Evolutionary conservation across 2,329 filamentous ascomycete species (phyloP).

Genomic region (Aspergillus tanneri): DNA sequence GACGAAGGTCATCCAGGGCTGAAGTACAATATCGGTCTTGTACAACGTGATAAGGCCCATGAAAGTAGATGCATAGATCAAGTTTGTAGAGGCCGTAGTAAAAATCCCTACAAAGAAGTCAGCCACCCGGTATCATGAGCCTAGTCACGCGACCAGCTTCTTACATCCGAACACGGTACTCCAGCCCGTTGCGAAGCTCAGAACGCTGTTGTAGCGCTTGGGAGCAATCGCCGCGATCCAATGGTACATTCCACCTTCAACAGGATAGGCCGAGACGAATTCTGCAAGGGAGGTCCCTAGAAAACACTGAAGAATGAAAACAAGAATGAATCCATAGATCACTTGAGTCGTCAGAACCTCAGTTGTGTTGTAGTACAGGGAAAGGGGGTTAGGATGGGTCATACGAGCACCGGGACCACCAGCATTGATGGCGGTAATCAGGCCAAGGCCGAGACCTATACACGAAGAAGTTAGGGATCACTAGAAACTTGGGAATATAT

Average conservation of each 20-base stretch:
- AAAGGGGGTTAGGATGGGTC: not conserved
- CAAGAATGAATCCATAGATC: conserved; percentile 54
- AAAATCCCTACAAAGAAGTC: conserved; percentile 44
- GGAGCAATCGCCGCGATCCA: conserved; percentile 53
- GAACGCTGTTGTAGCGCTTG: conserved; percentile 36
- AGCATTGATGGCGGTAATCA: conserved; percentile 50
- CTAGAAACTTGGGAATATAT: not conserved
- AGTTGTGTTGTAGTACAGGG: not conserved
- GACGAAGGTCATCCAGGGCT: conserved; percentile 52
- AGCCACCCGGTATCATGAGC: not conserved
- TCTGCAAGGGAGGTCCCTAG: conserved; percentile 49
- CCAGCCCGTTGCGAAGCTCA: conserved; percentile 50
- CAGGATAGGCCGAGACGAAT: conserved; percentile 51
- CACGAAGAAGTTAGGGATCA: not conserved
- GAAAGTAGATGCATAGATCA: conserved; percentile 45
- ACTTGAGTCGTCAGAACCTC: conserved; percentile 31
- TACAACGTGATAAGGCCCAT: conserved; percentile 48
- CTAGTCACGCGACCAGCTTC: not conserved
- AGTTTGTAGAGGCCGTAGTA: conserved; percentile 47
- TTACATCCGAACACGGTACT: conserved; percentile 44
- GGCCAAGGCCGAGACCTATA: conserved; percentile 41
- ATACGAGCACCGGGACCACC: conserved; percentile 48
- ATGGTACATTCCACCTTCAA: conserved; percentile 53
- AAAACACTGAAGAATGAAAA: conserved; percentile 49
- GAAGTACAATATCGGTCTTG: conserved; percentile 39